Conservation (phyloP, 2,329 filamentous ascomycete species). For the Annulohypoxylon truncatum region DNA sequence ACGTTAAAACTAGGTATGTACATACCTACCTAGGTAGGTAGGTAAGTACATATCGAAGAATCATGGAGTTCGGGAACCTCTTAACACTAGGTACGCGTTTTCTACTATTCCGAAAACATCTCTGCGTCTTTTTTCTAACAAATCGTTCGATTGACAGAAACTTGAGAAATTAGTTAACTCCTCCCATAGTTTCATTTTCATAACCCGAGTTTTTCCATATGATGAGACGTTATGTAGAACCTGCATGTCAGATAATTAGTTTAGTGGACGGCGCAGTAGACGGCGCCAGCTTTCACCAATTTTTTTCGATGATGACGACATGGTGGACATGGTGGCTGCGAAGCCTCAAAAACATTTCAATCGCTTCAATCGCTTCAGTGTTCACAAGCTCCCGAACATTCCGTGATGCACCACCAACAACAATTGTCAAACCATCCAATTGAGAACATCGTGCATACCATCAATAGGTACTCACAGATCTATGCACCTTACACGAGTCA, state of each 20-base stretch:
- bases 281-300: neutral
- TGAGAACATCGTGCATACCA: constrained; percentile 14
- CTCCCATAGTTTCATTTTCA: neutral
- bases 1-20: neutral
- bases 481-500: constrained; percentile 18
- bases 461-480: neutral
- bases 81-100: neutral
- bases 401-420: constrained; percentile 12
- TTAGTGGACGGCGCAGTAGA: neutral
- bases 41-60: neutral
- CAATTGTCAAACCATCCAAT: constrained; percentile 4
- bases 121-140: neutral
- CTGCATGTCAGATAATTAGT: constrained; percentile 17
- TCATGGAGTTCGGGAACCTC: neutral
- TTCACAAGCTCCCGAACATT: constrained; percentile 21
- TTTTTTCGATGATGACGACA: constrained; percentile 31
- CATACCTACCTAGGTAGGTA: too few species aligned
- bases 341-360: constrained; percentile 8
- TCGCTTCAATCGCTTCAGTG: neutral
- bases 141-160: neutral
- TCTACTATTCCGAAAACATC: neutral
- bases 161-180: neutral
- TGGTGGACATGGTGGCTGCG: neutral
- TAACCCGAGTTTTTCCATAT: constrained; percentile 7
- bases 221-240: neutral